A percentile compares a stretch with the other conserved stretches of the same genome.
These are phyloP conservation scores for Plectosphaerella sp. DNA, from an alignment of 2,329 filamentous ascomycete species.

Conservation along the genomic window DNA sequence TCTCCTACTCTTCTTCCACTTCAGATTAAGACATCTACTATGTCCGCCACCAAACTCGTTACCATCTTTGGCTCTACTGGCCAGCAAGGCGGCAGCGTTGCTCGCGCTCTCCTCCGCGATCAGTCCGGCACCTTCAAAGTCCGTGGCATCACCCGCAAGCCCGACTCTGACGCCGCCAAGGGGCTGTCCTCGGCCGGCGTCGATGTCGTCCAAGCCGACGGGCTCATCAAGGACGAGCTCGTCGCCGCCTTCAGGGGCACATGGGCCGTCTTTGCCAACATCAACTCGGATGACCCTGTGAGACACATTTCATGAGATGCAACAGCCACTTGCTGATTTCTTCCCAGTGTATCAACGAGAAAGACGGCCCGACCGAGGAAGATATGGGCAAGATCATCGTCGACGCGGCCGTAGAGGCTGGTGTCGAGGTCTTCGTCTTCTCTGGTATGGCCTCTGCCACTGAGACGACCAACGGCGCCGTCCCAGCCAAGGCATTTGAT, in stretches of 20 bases:
- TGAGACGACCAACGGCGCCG: conserved; percentile 24
- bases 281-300: conserved; percentile 22
- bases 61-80: conserved; percentile 27
- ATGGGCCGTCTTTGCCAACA: conserved; percentile 27
- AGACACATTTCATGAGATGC: neutral
- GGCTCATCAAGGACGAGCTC: conserved; percentile 16
- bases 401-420: conserved; percentile 24
- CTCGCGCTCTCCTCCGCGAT: conserved; percentile 23
- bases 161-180: conserved; percentile 21
- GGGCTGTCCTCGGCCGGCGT: conserved; percentile 17
- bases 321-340: neutral
- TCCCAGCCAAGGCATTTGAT: conserved; percentile 26
- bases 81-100: conserved; percentile 23
- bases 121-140: conserved; percentile 19
- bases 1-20: too few relatives aligned
- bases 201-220: conserved; percentile 25
- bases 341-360: conserved; percentile 13
- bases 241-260: conserved; percentile 22
- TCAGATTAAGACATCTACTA: conserved; percentile 1
- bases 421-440: conserved; percentile 29
- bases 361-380: conserved; percentile 22
- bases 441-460: conserved; percentile 27
- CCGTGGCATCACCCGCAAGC: conserved; percentile 22
- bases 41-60: conserved; percentile 21
- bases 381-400: conserved; percentile 29